Conservation (phyloP, 371 early-diverging fungal genomes). For the Umbelopsis sp. region DNA sequence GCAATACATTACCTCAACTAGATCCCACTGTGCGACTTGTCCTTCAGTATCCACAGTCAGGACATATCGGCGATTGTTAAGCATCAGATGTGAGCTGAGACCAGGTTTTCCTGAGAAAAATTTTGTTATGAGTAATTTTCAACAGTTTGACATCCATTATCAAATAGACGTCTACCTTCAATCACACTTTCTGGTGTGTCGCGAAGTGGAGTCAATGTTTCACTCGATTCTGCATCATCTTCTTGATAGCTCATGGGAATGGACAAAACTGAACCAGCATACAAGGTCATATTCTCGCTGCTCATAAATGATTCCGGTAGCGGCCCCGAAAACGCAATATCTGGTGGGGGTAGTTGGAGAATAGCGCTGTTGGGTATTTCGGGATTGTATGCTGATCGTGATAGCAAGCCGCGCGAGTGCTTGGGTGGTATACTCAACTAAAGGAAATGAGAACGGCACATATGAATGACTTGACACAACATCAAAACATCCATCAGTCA, state of each 20-base stretch:
- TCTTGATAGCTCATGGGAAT: constrained; percentile 55
- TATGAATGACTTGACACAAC: background rate
- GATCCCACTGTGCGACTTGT: constrained; percentile 88
- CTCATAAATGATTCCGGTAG: constrained; percentile 40
- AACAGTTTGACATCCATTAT: background rate
- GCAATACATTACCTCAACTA: constrained; percentile 60
- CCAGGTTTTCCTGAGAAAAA: constrained; percentile 60
- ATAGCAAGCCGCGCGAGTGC: constrained; percentile 44
- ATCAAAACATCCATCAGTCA: background rate
- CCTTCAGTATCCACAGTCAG: constrained; percentile 86
- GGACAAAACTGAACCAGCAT: constrained; percentile 54
- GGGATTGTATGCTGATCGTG: constrained; percentile 49
- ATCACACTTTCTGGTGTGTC: constrained; percentile 42
- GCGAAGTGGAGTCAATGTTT: constrained; percentile 46
- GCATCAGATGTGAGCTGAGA: constrained; percentile 64
- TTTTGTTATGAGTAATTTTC: background rate
- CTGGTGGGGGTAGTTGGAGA: constrained; percentile 46
- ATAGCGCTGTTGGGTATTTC: constrained; percentile 48
- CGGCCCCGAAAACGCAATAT: constrained; percentile 31
- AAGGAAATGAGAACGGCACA: too few species aligned
- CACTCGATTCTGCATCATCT: constrained; percentile 43
- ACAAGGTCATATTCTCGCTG: constrained; percentile 44
- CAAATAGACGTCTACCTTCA: constrained; percentile 27
- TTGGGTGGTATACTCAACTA: constrained; percentile 63
- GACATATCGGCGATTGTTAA: constrained; percentile 87